These are phyloP conservation scores for Rhododendron mucronatum DNA, from an alignment of 148 eudicot genomes.

Conservation along the genomic window DNA sequence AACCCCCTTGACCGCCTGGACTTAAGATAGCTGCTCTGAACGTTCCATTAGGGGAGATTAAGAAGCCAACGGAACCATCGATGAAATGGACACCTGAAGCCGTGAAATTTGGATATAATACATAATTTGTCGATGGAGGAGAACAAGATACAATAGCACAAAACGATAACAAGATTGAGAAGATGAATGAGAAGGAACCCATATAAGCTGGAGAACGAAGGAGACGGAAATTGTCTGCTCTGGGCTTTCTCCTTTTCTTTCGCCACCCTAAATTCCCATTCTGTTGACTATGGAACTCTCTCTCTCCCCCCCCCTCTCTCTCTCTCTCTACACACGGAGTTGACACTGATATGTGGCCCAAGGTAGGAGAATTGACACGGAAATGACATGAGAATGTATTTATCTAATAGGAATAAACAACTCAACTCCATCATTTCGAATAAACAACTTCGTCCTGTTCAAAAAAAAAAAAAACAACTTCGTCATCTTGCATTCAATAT, in stretches of 20 bases:
- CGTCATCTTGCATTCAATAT: neutral
- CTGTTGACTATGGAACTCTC: slow-evolving; percentile 11
- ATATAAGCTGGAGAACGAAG: slow-evolving; percentile 25
- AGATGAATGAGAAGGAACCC: slow-evolving; percentile 30
- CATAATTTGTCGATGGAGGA: slow-evolving; percentile 19
- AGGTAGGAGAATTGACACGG: neutral
- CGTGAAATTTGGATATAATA: slow-evolving; percentile 47
- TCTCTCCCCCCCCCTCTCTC: neutral
- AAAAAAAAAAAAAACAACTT: too few relatives aligned
- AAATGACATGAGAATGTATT: slow-evolving; percentile 12
- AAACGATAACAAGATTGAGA: slow-evolving; percentile 19
- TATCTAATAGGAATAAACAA: slow-evolving; percentile 6
- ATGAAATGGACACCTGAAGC: slow-evolving; percentile 43
- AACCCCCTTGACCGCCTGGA: slow-evolving; percentile 33
- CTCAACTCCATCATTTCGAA: neutral
- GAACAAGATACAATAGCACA: slow-evolving; percentile 17
- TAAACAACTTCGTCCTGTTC: neutral
- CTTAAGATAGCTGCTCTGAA: slow-evolving; percentile 61
- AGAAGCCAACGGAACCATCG: slow-evolving; percentile 49
- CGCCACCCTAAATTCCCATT: neutral
- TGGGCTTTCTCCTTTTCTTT: slow-evolving; percentile 16
- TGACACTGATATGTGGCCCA: slow-evolving; percentile 26
- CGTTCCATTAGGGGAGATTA: slow-evolving; percentile 47
- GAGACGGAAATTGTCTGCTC: slow-evolving; percentile 19
- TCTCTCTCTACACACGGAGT: slow-evolving; percentile 8